These are phyloP conservation scores for Mimosa pudica DNA, from an alignment of 306 rosid genomes.

Conservation along the genomic window DNA sequence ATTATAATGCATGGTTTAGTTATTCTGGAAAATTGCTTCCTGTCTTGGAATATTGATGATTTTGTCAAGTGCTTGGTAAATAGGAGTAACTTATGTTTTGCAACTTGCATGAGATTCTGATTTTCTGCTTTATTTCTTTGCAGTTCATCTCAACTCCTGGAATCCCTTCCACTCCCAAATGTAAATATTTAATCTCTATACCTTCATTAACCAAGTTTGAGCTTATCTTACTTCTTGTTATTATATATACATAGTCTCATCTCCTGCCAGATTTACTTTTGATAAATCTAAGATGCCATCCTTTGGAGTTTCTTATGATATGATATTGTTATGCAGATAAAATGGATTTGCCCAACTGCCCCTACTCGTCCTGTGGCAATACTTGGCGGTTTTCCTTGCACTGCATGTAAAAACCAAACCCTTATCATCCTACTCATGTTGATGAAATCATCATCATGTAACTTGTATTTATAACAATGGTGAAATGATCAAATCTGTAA, in stretches of 20 bases:
- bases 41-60: not conserved
- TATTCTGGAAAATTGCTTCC: conserved; percentile 7
- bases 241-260: conserved; percentile 13
- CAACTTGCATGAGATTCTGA: conserved; percentile 36
- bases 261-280: conserved; percentile 1
- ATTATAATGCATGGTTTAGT: conserved; percentile 34
- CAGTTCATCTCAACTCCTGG: conserved; percentile 95
- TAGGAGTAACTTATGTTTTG: not conserved
- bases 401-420: conserved; percentile 71
- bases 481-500: conserved; percentile 26
- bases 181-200: conserved; percentile 45
- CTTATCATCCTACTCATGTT: conserved; percentile 11
- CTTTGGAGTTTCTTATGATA: conserved; percentile 29
- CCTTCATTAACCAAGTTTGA: conserved; percentile 27
- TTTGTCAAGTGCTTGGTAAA: not conserved
- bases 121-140: conserved; percentile 45
- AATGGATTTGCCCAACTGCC: conserved; percentile 99
- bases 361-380: conserved; percentile 94
- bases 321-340: conserved; percentile 62
- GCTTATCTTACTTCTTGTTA: conserved; percentile 30
- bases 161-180: conserved; percentile 86
- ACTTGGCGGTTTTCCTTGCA: conserved; percentile 95
- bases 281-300: conserved; percentile 7
- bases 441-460: not conserved
- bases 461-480: conserved; percentile 7